Conservation (phyloP, 331 rosid genomes). For the Prunus yedoensis region DNA sequence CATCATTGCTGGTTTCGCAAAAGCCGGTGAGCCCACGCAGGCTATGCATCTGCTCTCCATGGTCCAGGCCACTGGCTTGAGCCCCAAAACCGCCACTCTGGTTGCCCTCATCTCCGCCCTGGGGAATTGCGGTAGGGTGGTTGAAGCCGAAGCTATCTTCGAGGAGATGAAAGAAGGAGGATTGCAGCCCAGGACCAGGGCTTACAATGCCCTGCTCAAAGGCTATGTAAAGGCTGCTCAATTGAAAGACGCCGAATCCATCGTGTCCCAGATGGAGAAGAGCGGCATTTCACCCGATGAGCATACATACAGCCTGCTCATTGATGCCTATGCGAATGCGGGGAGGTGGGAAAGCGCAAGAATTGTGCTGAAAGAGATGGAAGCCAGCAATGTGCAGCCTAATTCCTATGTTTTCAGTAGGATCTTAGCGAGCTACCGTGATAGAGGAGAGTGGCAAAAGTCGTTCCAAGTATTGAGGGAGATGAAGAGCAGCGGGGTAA, state of each 20-base stretch:
- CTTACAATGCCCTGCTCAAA: slow-evolving; percentile 84
- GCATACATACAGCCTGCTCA: slow-evolving; percentile 72
- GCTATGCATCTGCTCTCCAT: slow-evolving; percentile 76
- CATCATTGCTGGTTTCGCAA: slow-evolving; percentile 69
- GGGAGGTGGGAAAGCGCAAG: slow-evolving; percentile 95
- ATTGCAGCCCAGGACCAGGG: slow-evolving; percentile 71
- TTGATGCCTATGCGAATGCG: slow-evolving; percentile 77
- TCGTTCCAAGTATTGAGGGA: slow-evolving; percentile 88
- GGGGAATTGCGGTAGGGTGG: slow-evolving; percentile 72
- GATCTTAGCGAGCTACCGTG: slow-evolving; percentile 77
- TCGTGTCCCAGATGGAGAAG: slow-evolving; percentile 89
- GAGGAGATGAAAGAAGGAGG: slow-evolving; percentile 89
- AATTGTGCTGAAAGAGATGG: slow-evolving; percentile 88
- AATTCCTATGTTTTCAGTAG: slow-evolving; percentile 71
- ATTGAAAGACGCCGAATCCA: slow-evolving; percentile 71
- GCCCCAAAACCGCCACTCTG: slow-evolving; percentile 62
- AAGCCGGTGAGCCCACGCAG: slow-evolving; percentile 69
- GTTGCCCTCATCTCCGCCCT: slow-evolving; percentile 65
- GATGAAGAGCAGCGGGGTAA: slow-evolving; percentile 71
- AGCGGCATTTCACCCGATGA: slow-evolving; percentile 76
- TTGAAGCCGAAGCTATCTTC: slow-evolving; percentile 85
- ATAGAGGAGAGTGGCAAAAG: slow-evolving; percentile 94
- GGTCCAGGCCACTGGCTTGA: slow-evolving; percentile 77
- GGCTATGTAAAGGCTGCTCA: slow-evolving; percentile 78
- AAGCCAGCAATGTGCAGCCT: slow-evolving; percentile 72